A percentile compares a stretch with the other conserved stretches of the same genome.
These are phyloP conservation scores for Macrophomina tecta DNA, from an alignment of 2,329 filamentous ascomycete genomes.

Conservation along the genomic window DNA sequence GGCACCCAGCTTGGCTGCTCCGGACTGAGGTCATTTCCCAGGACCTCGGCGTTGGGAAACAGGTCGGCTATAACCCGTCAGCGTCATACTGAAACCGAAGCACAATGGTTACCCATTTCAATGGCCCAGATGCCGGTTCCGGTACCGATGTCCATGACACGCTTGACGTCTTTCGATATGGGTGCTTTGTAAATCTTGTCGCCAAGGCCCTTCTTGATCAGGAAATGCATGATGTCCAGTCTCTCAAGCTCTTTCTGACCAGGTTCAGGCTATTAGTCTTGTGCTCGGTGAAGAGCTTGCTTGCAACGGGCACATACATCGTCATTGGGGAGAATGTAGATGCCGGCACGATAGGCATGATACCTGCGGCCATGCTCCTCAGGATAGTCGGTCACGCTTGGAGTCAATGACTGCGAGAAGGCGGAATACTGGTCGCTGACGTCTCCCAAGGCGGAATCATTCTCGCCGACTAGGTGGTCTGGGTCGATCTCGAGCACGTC, in stretches of 20 bases:
- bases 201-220: conserved; percentile 45
- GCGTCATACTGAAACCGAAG: conserved; percentile 37
- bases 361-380: conserved; percentile 38
- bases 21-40: conserved; percentile 53
- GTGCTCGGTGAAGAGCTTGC: too few relatives aligned
- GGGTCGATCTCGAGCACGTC: conserved; percentile 1
- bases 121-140: conserved; percentile 46
- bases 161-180: conserved; percentile 23
- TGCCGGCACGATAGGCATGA: conserved; percentile 34
- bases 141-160: conserved; percentile 37
- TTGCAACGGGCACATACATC: not conserved
- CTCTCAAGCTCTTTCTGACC: conserved; percentile 44
- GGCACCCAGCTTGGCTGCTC: conserved; percentile 57
- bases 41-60: conserved; percentile 32
- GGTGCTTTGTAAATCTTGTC: conserved; percentile 36
- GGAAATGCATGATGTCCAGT: conserved; percentile 39
- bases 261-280: not conserved
- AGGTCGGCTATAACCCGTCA: conserved; percentile 38
- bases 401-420: conserved; percentile 20
- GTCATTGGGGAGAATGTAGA: conserved; percentile 43
- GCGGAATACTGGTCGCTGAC: conserved; percentile 31
- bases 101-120: conserved; percentile 35
- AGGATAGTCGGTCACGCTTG: conserved; percentile 32
- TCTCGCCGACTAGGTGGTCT: not conserved
- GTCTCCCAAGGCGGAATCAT: conserved; percentile 31